Conservation (phyloP, 139 green algal genomes). For the Micromonas pusilla region DNA sequence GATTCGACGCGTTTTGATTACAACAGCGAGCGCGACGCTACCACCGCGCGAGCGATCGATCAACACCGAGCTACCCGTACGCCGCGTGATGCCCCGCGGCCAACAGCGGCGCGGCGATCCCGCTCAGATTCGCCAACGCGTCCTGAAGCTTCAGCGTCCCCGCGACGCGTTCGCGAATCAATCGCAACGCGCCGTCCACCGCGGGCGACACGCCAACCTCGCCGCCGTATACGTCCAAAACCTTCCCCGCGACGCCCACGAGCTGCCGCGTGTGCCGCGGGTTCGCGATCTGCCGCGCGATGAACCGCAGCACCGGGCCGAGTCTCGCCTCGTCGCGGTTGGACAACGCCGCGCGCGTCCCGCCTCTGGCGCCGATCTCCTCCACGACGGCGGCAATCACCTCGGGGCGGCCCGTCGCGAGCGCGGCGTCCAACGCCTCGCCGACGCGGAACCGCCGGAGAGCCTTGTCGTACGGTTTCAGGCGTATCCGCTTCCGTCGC, state of each 20-base stretch:
- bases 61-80: too few relatives aligned
- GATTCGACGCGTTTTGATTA: too few relatives aligned
- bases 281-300: conserved; percentile 48
- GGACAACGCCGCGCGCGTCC: conserved; percentile 53
- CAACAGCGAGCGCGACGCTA: too few relatives aligned
- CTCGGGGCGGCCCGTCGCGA: conserved; percentile 51
- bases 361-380: conserved; percentile 61
- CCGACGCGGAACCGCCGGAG: conserved; percentile 48
- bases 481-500: conserved; percentile 35
- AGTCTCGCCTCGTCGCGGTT: conserved; percentile 49
- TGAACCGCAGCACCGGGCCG: conserved; percentile 55
- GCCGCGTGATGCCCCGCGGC: neutral
- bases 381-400: conserved; percentile 73
- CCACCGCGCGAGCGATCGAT: too few relatives aligned
- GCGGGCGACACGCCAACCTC: conserved; percentile 38
- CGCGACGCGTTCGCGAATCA: conserved; percentile 43
- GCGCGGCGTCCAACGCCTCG: conserved; percentile 71
- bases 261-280: conserved; percentile 54
- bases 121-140: neutral
- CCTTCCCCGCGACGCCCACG: conserved; percentile 44
- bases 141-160: neutral
- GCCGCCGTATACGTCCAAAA: conserved; percentile 61
- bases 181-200: conserved; percentile 44
- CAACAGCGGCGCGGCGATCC: neutral
- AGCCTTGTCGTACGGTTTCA: conserved; percentile 64